phyloP scores from a whole-genome alignment of 2,329 filamentous ascomycete species.

The Aspergillus fumigatiaffinis region DNA sequence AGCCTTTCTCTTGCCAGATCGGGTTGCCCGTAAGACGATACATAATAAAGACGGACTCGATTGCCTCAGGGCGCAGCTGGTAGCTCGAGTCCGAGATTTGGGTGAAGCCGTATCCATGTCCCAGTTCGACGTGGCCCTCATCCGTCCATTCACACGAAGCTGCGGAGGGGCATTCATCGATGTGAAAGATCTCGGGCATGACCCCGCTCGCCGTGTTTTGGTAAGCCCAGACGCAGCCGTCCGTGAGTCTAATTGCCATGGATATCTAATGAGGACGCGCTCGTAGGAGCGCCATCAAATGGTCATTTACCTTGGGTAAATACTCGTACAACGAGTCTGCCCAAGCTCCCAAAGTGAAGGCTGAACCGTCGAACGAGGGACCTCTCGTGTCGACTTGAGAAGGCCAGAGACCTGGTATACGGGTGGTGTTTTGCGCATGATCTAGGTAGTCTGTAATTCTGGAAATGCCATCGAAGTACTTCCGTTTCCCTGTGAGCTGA shows the following conservation, averaged over 20 bases:
- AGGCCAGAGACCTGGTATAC: conserved; percentile 73
- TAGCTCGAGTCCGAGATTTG: too few relatives aligned
- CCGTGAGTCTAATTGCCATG: conserved; percentile 41
- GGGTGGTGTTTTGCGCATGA: conserved; percentile 64
- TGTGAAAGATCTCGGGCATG: too few relatives aligned
- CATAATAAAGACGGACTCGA: too few relatives aligned
- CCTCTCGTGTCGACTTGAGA: conserved; percentile 58
- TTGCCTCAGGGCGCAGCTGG: too few relatives aligned
- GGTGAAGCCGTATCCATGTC: too few relatives aligned
- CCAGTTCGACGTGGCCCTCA: too few relatives aligned
- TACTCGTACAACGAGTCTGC: conserved; percentile 44
- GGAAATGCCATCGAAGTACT: conserved; percentile 81
- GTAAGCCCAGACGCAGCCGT: conserved; percentile 58
- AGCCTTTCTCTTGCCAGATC: too few relatives aligned
- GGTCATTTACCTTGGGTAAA: conserved; percentile 16
- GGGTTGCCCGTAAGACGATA: too few relatives aligned
- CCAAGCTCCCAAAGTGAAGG: conserved; percentile 37
- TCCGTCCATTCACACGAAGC: too few relatives aligned
- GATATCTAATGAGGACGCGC: neutral
- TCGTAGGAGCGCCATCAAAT: neutral
- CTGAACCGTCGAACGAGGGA: conserved; percentile 9
- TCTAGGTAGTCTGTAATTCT: conserved; percentile 74
- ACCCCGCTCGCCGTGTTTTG: conserved; percentile 49
- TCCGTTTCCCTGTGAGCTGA: conserved; percentile 71
- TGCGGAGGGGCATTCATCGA: too few relatives aligned